Percentiles rank a stretch among this genome's conserved stretches.
These are phyloP conservation scores for Magnaporthiopsis poae DNA, from an alignment of 2,329 filamentous ascomycete species.

Conservation along the genomic window DNA sequence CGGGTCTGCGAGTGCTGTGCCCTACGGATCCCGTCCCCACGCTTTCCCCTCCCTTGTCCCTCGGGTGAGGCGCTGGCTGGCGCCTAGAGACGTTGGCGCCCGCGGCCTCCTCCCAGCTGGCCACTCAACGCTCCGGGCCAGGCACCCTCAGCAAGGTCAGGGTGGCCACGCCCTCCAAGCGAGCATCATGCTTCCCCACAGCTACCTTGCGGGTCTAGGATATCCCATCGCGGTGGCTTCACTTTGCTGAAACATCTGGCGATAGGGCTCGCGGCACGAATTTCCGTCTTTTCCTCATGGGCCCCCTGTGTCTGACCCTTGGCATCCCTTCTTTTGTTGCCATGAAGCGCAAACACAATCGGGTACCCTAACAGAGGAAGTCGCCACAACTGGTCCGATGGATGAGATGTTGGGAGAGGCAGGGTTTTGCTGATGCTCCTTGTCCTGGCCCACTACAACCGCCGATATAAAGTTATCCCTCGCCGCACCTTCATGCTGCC, in stretches of 20 bases:
- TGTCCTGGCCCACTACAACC: neutral
- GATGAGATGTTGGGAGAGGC: too few relatives aligned
- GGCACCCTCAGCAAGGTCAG: neutral
- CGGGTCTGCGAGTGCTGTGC: neutral
- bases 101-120: neutral
- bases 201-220: neutral
- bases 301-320: neutral
- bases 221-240: conserved; percentile 2
- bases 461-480: neutral
- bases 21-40: neutral
- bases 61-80: neutral
- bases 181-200: neutral
- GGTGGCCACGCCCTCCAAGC: neutral
- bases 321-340: neutral
- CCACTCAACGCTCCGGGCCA: neutral
- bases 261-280: neutral
- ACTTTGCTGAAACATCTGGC: conserved; percentile 3
- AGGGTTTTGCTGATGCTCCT: too few relatives aligned
- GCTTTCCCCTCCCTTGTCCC: neutral
- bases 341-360: neutral
- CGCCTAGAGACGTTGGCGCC: neutral
- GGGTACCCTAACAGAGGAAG: too few relatives aligned
- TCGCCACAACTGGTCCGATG: neutral
- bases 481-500: neutral
- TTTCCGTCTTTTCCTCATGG: neutral